phyloP scores from a whole-genome alignment of 371 early-diverging fungal genomes.

The Zopfochytrium polystomum region DNA sequence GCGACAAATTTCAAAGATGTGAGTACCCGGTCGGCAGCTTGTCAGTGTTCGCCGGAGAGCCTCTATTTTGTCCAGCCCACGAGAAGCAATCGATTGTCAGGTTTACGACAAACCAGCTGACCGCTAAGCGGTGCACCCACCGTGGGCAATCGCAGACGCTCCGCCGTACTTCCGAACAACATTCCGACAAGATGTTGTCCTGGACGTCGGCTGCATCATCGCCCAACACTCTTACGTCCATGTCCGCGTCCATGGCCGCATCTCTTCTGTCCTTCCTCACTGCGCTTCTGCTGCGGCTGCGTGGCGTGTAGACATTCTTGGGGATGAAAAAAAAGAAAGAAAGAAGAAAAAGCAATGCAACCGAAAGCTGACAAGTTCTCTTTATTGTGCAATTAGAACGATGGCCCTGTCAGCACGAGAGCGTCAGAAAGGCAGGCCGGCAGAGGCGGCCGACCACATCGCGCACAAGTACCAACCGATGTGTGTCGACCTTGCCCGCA shows the following conservation, averaged over 20 bases:
- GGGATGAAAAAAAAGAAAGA: conserved; percentile 18
- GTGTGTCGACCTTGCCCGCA: too few relatives aligned
- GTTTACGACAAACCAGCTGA: conserved; percentile 2
- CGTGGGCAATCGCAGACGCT: conserved; percentile 77
- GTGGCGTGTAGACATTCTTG: neutral
- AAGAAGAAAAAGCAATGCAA: conserved; percentile 1
- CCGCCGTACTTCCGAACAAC: conserved; percentile 79
- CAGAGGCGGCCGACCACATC: too few relatives aligned
- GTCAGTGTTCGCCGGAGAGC: conserved; percentile 19
- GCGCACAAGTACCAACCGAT: too few relatives aligned
- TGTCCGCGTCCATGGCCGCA: too few relatives aligned
- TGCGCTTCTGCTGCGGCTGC: too few relatives aligned
- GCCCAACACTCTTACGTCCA: conserved; percentile 1
- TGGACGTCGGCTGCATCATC: conserved; percentile 10
- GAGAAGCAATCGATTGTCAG: neutral
- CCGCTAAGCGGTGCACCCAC: conserved; percentile 34
- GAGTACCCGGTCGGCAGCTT: conserved; percentile 47
- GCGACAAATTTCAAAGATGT: conserved; percentile 73
- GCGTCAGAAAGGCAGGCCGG: too few relatives aligned
- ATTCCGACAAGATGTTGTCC: conserved; percentile 60
- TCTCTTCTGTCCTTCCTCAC: too few relatives aligned
- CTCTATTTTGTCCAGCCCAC: conserved; percentile 8
- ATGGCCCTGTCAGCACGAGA: too few relatives aligned
- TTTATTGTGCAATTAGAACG: too few relatives aligned
- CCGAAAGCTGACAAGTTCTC: neutral